Evolutionary conservation across 2,329 filamentous ascomycete genomes (phyloP), one percentile per base, ranked within the genome.

Genomic region (Monilinia aucupariae): DNA sequence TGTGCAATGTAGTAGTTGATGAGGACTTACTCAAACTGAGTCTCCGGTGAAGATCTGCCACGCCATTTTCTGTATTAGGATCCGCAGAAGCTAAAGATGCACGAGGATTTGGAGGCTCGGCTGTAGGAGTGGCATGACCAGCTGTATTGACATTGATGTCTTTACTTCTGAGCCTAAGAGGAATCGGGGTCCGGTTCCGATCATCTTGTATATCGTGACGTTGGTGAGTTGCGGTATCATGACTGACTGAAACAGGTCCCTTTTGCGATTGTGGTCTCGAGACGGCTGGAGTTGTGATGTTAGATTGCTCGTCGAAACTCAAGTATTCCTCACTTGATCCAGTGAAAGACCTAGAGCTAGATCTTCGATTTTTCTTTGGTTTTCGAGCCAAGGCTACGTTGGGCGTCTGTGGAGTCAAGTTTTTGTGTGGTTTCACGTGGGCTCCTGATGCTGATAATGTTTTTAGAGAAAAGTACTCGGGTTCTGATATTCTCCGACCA

Each of bases 241-340:
- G 34, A 20, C 32, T 34, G 15, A 45, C 22, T 39, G 2, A 32
- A 8, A 48, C 20, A 27, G 54, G 32, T 3, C 64, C 68, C 55
- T 69, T 68, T 34, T 68, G 63, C 9, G 71, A 71, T 20, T 67
- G 65, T 49, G 71, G 70, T 55, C 69, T 67, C 0, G 71, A 73
- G 8, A 62, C 64, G 30, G 63, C 67, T 39, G 71, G 71, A 12
- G 70, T 72, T 13, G 71, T 72, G 25, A 69, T 64, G 54, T 67
- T 71, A 8, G 71, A 71, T 39, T 64, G 66, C 39, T 69, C 68
- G 56, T 71, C 68, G 3, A 68, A 62, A 22, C 64, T 68, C 6
- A 69, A 67, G 49, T 70, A 70, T n/a, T 71, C 71, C 41, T 71
- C 71, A 47, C 71, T 72, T 27, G 71, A 72, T 59, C 68, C 68